Conservation (phyloP, 2,329 filamentous ascomycete species). For the Arthroderma sp. region DNA sequence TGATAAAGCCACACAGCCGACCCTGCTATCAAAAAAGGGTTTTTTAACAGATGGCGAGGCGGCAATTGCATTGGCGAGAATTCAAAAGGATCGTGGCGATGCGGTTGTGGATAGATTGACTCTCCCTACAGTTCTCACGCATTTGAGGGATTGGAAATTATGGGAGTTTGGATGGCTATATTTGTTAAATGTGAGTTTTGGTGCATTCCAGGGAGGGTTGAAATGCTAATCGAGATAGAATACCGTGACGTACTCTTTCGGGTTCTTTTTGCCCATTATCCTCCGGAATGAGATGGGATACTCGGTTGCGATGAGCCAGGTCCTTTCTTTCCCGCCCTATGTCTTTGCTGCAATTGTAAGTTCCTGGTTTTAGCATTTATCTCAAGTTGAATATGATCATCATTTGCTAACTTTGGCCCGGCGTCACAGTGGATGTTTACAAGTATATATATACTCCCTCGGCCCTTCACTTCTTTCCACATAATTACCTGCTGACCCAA, state of each 20-base stretch:
- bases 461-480: too few relatives aligned
- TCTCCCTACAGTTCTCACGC: slow-evolving; percentile 34
- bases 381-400: too few relatives aligned
- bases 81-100: slow-evolving; percentile 42
- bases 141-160: slow-evolving; percentile 42
- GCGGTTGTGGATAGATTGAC: slow-evolving; percentile 38
- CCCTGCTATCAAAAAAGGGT: slow-evolving; percentile 20
- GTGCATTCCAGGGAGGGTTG: too few relatives aligned
- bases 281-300: slow-evolving; percentile 50
- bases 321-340: slow-evolving; percentile 54
- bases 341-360: slow-evolving; percentile 43
- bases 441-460: too few relatives aligned
- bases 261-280: slow-evolving; percentile 53
- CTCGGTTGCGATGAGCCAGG: slow-evolving; percentile 46
- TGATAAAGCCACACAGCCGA: slow-evolving; percentile 33
- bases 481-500: slow-evolving; percentile 26
- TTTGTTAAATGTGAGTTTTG: too few relatives aligned
- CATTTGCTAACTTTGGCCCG: too few relatives aligned
- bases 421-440: too few relatives aligned
- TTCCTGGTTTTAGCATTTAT: too few relatives aligned
- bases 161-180: slow-evolving; percentile 36
- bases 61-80: slow-evolving; percentile 21
- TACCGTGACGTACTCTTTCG: too few relatives aligned
- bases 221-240: too few relatives aligned
- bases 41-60: slow-evolving; percentile 42